Evolutionary conservation across 2,329 filamentous ascomycete genomes (phyloP).

Genomic region (Pyricularia grisea): DNA sequence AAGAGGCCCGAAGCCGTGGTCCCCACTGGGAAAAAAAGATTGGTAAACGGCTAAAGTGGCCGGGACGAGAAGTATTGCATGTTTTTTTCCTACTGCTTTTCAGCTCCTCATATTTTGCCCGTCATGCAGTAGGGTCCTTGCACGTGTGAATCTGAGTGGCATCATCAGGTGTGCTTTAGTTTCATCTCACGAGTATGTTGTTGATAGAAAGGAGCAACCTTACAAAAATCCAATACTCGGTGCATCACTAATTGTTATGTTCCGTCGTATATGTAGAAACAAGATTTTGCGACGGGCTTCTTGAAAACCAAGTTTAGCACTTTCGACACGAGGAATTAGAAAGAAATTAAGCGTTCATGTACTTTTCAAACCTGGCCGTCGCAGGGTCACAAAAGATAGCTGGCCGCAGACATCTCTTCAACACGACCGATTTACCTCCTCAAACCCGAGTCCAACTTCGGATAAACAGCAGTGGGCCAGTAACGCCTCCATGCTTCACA

Average conservation of each 20-base stretch:
- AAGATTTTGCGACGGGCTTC: too few species aligned
- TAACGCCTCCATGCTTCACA: conserved; percentile 3
- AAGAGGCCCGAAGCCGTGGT: neutral
- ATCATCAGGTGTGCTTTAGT: neutral
- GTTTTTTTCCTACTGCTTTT: neutral
- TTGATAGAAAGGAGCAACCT: neutral
- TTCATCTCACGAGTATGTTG: neutral
- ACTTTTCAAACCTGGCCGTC: neutral
- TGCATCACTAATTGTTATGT: too few species aligned
- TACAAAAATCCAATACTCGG: too few species aligned
- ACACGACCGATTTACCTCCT: neutral
- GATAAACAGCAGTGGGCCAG: conserved; percentile 1
- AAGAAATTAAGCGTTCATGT: neutral
- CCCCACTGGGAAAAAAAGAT: too few species aligned
- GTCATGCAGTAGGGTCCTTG: neutral
- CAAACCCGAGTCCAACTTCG: conserved; percentile 5
- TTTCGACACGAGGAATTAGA: neutral
- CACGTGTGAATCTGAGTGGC: neutral
- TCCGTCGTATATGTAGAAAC: too few species aligned
- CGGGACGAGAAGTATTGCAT: neutral
- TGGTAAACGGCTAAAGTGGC: neutral
- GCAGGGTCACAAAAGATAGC: neutral
- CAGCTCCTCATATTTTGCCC: neutral
- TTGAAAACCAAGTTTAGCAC: too few species aligned
- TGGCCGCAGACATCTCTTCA: neutral